phyloP scores from a whole-genome alignment of 495 filamentous ascomycete genomes.

The Viridothelium virens region DNA sequence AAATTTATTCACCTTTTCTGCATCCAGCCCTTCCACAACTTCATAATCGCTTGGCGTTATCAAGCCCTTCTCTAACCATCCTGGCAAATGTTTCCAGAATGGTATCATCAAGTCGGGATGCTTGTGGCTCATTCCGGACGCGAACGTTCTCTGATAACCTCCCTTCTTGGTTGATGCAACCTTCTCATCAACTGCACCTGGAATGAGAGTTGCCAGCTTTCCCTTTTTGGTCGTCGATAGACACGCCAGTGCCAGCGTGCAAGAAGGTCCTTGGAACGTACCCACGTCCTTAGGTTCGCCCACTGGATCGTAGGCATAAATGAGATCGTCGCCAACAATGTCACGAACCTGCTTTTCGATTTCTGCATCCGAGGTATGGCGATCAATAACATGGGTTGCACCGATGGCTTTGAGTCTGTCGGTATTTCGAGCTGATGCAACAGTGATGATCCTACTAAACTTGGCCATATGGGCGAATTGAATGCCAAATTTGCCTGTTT shows the following conservation, averaged over 20 bases:
- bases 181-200: slow-evolving; percentile 22
- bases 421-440: slow-evolving; percentile 24
- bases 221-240: slow-evolving; percentile 31
- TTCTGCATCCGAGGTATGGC: slow-evolving; percentile 22
- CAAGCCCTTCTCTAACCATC: slow-evolving; percentile 24
- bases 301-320: slow-evolving; percentile 33
- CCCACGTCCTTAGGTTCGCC: slow-evolving; percentile 20
- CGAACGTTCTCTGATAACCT: slow-evolving; percentile 25
- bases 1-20: slow-evolving; percentile 18
- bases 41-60: slow-evolving; percentile 21
- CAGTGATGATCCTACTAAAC: slow-evolving; percentile 29
- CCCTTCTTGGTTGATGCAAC: slow-evolving; percentile 21
- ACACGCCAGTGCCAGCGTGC: slow-evolving; percentile 25
- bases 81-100: slow-evolving; percentile 27
- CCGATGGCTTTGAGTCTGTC: slow-evolving; percentile 19
- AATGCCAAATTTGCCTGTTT: slow-evolving; percentile 23
- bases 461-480: slow-evolving; percentile 23
- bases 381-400: slow-evolving; percentile 27
- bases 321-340: slow-evolving; percentile 31
- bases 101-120: slow-evolving; percentile 6
- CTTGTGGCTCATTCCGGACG: slow-evolving; percentile 12
- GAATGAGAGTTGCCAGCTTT: slow-evolving; percentile 26
- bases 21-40: slow-evolving; percentile 19
- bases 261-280: background rate
- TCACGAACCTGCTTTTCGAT: slow-evolving; percentile 27